These are phyloP conservation scores for Mortierella sp. DNA, from an alignment of 371 early-diverging fungal genomes.

Conservation along the genomic window DNA sequence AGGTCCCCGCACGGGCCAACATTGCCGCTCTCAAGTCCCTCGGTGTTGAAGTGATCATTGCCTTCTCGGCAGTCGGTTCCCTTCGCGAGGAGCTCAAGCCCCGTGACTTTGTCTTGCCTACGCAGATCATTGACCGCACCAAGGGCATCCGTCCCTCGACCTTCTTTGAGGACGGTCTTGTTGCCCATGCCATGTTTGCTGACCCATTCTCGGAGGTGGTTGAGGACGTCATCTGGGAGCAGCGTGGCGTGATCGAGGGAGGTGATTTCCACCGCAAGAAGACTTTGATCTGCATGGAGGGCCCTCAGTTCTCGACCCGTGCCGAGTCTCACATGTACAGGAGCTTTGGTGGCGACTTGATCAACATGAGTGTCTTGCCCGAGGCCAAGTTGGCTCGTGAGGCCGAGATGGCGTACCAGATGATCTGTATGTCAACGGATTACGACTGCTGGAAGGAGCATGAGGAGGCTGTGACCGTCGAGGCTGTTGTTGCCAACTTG, in stretches of 20 bases:
- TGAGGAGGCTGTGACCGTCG: conserved; percentile 93
- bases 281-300: conserved; percentile 97
- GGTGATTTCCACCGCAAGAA: conserved; percentile 78
- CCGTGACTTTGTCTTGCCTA: conserved; percentile 93
- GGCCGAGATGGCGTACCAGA: conserved; percentile 97
- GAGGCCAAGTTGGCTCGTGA: conserved; percentile 98
- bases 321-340: conserved; percentile 98
- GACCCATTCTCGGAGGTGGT: conserved; percentile 93
- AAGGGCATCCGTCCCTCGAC: conserved; percentile 88
- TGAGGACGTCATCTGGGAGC: conserved; percentile 75
- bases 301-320: conserved; percentile 96
- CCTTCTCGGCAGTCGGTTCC: conserved; percentile 95
- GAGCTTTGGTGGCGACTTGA: conserved; percentile 90
- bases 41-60: conserved; percentile 92
- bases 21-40: conserved; percentile 96
- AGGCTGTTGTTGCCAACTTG: conserved; percentile 92
- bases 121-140: conserved; percentile 96
- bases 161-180: conserved; percentile 93
- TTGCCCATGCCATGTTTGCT: conserved; percentile 92
- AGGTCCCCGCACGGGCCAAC: conserved; percentile 95
- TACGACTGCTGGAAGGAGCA: conserved; percentile 97
- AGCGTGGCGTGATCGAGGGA: conserved; percentile 58
- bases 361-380: conserved; percentile 97
- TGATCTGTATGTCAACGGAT: conserved; percentile 99
- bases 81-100: conserved; percentile 94